Percentiles rank a stretch among this genome's conserved stretches.
These are phyloP conservation scores for Mortierella sp. DNA, from an alignment of 371 early-diverging fungal genomes.

Conservation along the genomic window DNA sequence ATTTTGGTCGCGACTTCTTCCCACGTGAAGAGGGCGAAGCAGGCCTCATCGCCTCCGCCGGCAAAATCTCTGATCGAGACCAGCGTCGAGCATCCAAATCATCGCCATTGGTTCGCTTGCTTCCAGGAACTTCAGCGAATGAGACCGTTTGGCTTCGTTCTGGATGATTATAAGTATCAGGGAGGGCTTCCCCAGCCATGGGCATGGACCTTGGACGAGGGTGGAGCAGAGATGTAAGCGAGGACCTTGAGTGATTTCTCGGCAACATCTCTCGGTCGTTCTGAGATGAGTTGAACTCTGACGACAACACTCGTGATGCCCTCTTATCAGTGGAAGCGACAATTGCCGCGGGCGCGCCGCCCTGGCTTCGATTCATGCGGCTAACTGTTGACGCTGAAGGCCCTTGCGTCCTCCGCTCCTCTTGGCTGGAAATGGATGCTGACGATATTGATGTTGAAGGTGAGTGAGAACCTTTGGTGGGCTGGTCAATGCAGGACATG, in stretches of 20 bases:
- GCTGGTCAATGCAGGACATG: slow-evolving; percentile 1
- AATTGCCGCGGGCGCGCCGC: neutral
- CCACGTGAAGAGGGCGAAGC: slow-evolving; percentile 1
- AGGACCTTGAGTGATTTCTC: neutral
- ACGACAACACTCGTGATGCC: neutral
- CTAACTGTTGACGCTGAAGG: neutral
- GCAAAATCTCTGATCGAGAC: too few species aligned
- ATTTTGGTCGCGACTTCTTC: slow-evolving; percentile 11
- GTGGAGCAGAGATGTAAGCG: slow-evolving; percentile 13
- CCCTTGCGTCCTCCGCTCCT: neutral
- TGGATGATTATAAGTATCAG: neutral
- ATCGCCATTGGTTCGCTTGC: neutral
- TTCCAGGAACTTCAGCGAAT: neutral
- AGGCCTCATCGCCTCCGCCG: neutral
- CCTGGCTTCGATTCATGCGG: too few species aligned
- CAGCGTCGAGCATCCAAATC: too few species aligned
- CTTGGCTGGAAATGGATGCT: neutral
- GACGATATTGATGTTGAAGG: slow-evolving; percentile 20
- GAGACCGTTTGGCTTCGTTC: neutral
- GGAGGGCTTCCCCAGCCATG: slow-evolving; percentile 2
- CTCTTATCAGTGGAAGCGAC: neutral
- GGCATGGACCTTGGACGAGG: slow-evolving; percentile 24
- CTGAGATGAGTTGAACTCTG: neutral
- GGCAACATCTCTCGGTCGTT: neutral
- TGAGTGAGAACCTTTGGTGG: slow-evolving; percentile 5